A percentile compares a stretch with the other conserved stretches of the same genome.
Conservation (phyloP, 1,139 yeast species). For the Hanseniaspora gamundiae region DNA sequence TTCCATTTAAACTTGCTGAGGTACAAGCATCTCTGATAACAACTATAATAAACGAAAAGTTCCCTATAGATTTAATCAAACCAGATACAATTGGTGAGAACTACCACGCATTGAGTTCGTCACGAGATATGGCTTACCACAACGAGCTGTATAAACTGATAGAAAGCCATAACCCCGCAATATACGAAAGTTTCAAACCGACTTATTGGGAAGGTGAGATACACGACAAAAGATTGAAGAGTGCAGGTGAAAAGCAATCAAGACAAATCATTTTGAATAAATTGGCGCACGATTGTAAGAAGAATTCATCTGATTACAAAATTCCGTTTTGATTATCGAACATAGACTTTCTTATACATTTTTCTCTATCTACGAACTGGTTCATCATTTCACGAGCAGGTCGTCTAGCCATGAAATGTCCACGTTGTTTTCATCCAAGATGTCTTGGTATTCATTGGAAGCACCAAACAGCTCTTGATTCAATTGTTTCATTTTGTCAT, state of each 20-base stretch:
- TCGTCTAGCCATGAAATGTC: slow-evolving; percentile 29
- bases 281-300: background rate
- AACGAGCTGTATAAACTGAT: slow-evolving; percentile 18
- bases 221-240: background rate
- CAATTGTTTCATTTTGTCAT: slow-evolving; percentile 29
- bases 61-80: slow-evolving; percentile 29
- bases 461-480: slow-evolving; percentile 33
- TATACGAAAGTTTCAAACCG: background rate
- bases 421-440: slow-evolving; percentile 31
- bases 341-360: background rate
- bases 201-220: background rate
- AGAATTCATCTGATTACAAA: background rate
- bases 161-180: slow-evolving; percentile 1
- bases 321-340: background rate
- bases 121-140: slow-evolving; percentile 23
- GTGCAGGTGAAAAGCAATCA: background rate
- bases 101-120: slow-evolving; percentile 21
- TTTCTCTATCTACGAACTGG: background rate
- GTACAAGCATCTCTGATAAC: slow-evolving; percentile 45
- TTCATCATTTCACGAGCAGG: slow-evolving; percentile 3
- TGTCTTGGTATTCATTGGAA: slow-evolving; percentile 33
- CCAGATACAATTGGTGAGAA: slow-evolving; percentile 14
- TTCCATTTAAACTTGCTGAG: slow-evolving; percentile 51
- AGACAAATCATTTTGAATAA: background rate
- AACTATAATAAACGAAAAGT: slow-evolving; percentile 39